Percentiles rank a stretch among this genome's conserved stretches.
Evolutionary conservation across 1,284 basidiomycete genomes (phyloP).

Genomic region (Singerocomus inundabilis): DNA sequence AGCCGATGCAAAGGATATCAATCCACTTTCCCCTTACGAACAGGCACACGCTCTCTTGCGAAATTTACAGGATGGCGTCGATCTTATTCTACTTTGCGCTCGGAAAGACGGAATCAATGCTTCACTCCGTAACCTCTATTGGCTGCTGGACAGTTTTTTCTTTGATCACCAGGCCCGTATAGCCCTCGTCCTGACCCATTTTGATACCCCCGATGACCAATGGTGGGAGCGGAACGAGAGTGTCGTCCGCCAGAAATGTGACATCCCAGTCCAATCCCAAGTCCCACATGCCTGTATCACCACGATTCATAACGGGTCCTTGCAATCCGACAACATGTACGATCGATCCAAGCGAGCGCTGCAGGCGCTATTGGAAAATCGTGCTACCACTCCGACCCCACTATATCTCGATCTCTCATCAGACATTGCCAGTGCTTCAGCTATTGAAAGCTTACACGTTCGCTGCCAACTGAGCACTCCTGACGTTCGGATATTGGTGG

Average conservation of each 20-base stretch:
- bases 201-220: constrained; percentile 16
- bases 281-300: constrained; percentile 7
- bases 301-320: background rate
- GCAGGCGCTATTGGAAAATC: background rate
- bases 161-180: constrained; percentile 23
- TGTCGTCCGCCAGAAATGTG: background rate
- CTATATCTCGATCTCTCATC: background rate
- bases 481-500: background rate
- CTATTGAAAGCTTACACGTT: background rate
- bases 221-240: constrained; percentile 13
- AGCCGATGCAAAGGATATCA: background rate
- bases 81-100: constrained; percentile 10
- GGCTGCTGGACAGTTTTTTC: constrained; percentile 11
- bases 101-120: background rate
- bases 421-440: no score
- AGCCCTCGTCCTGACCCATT: constrained; percentile 31
- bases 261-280: background rate
- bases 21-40: constrained; percentile 9
- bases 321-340: background rate
- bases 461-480: background rate
- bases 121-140: constrained; percentile 1
- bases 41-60: constrained; percentile 10
- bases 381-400: background rate
- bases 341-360: constrained; percentile 1
- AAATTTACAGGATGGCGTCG: background rate